Conservation (phyloP, 2,329 filamentous ascomycete species). For the Gliomastix tumulicola region DNA sequence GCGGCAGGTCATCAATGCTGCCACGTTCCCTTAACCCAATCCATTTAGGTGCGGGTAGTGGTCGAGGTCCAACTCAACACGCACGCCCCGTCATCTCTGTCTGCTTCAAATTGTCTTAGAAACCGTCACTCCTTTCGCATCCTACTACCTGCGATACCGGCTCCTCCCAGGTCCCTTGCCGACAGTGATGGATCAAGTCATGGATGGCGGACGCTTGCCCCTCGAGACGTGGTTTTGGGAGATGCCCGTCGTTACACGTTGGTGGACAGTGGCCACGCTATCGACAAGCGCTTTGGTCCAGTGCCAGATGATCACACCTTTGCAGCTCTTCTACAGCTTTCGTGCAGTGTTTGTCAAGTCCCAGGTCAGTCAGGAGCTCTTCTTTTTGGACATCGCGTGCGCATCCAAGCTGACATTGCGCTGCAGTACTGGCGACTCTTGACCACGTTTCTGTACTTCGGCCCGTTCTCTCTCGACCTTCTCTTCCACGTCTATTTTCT, state of each 20-base stretch:
- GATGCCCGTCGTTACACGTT: constrained; percentile 91
- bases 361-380: constrained; percentile 67
- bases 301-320: constrained; percentile 85
- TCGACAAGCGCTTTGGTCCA: constrained; percentile 84
- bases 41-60: too few relatives aligned
- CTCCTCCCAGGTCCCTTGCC: too few relatives aligned
- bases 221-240: constrained; percentile 98
- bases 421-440: constrained; percentile 89
- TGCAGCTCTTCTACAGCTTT: constrained; percentile 96
- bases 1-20: too few relatives aligned
- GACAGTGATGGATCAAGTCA: constrained; percentile 56
- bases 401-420: constrained; percentile 9
- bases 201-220: constrained; percentile 61
- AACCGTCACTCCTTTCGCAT: too few relatives aligned
- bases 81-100: too few relatives aligned
- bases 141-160: too few relatives aligned
- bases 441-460: constrained; percentile 96
- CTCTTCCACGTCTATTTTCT: constrained; percentile 98
- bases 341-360: constrained; percentile 84
- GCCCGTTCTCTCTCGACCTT: constrained; percentile 86
- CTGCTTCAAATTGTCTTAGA: too few relatives aligned
- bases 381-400: too few relatives aligned
- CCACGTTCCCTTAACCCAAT: too few relatives aligned
- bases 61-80: too few relatives aligned
- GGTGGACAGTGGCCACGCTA: constrained; percentile 94